Evolutionary conservation across 2,329 filamentous ascomycete genomes (phyloP), one percentile per base, ranked within the genome.

Genomic region (Endothia cerciana): DNA sequence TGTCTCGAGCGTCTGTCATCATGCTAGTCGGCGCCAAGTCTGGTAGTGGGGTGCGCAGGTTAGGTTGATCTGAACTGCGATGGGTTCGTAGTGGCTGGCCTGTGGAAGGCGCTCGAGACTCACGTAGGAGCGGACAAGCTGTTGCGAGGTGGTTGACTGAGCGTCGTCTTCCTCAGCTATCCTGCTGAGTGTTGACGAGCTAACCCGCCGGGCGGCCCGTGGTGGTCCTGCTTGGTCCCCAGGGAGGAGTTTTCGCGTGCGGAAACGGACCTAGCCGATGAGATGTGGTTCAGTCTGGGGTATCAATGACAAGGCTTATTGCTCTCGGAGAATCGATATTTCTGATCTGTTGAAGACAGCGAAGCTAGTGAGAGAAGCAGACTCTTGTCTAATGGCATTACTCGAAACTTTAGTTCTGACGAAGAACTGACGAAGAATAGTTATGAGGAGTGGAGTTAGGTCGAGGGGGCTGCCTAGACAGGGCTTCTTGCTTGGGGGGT

Each of bases 1-100:
- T 75, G 8, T 82, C 77, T 60, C 81, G 74, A 8, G 81, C 83
- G 65, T 81, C 82, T 58, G 77, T 59, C 64, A 68, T 63, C 15
- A 64, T 63, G 22, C 17, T 15, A 8, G 30, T 41, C 7, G 40
- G 53, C 58, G 28, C 53, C 40, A 15, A 25, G 19, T 11, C 38
- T 40, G 41, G 40, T 13, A 49, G 22, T 28, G 60, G 19, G 25
- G 33, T 17, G 3, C 38, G 10, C 25, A 53, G 60, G 1, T 45
- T 22, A 43, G 28, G 2, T 2, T 47, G 38, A 13, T 25, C 19
- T 41, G 53, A 19, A 47, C 56, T 40, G n/a, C 43, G 49, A 17
- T 58, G 63, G 15, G 41, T 22, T n/a, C 36, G 19, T 4, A 59
- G 43, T 4, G 56, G 10, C 10, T 40, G 58, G 25, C 36, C 15